A percentile compares a stretch with the other conserved stretches of the same genome.
These are phyloP conservation scores for Leccinum ochraceum DNA, from an alignment of 768 basidiomycete species.

Conservation along the genomic window DNA sequence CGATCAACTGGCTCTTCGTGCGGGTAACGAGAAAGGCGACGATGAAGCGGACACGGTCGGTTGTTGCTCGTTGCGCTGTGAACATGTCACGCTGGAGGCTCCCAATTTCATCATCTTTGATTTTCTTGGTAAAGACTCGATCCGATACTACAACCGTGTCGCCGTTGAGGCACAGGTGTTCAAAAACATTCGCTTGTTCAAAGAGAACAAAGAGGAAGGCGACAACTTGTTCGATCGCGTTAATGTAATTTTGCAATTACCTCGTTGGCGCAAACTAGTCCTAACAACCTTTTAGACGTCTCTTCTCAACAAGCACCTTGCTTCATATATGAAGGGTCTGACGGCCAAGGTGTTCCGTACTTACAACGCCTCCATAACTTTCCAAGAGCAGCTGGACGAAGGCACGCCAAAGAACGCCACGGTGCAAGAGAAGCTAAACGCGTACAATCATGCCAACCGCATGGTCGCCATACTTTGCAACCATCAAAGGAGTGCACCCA, in stretches of 20 bases:
- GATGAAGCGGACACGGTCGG: conserved; percentile 99
- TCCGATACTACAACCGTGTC: conserved; percentile 93
- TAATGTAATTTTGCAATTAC: conserved; percentile 49
- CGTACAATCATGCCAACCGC: conserved; percentile 96
- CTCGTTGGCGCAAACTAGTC: conserved; percentile 19
- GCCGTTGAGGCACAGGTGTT: conserved; percentile 90
- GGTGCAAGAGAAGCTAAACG: conserved; percentile 94
- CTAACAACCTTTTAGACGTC: conserved; percentile 55
- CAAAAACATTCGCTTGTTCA: conserved; percentile 98
- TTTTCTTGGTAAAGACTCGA: conserved; percentile 99
- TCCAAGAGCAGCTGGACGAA: conserved; percentile 86
- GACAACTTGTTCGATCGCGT: conserved; percentile 96
- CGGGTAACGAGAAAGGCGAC: conserved; percentile 99
- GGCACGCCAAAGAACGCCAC: conserved; percentile 67
- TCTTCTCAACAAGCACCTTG: conserved; percentile 88
- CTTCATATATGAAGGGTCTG: conserved; percentile 93
- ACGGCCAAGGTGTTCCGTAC: conserved; percentile 99
- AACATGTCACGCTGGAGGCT: conserved; percentile 90
- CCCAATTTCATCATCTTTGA: conserved; percentile 92
- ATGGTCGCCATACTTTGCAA: conserved; percentile 98
- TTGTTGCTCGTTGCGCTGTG: conserved; percentile 95
- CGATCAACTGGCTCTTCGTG: conserved; percentile 94
- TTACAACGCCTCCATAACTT: conserved; percentile 96
- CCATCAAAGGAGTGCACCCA: conserved; percentile 94
- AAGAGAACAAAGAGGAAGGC: conserved; percentile 84